These are phyloP conservation scores for Cucurbitaria berberidis DNA, from an alignment of 2,329 filamentous ascomycete species.

Conservation along the genomic window DNA sequence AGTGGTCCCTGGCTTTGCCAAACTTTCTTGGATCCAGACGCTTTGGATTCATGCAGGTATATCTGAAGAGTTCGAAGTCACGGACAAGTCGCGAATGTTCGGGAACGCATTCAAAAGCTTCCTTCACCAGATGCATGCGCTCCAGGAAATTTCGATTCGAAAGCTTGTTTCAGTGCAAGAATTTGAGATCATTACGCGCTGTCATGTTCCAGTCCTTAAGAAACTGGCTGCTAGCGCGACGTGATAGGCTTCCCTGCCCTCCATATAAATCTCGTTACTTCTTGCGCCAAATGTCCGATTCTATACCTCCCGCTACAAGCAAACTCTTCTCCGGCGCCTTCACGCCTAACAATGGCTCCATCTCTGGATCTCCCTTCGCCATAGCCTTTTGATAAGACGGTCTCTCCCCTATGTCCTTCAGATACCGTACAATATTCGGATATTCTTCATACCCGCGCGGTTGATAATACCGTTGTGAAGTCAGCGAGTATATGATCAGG, in stretches of 20 bases:
- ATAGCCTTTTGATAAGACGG: slow-evolving; percentile 54
- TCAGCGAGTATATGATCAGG: slow-evolving; percentile 66
- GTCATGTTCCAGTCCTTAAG: neutral
- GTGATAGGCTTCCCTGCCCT: no score
- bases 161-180: neutral
- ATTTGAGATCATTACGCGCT: neutral
- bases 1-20: neutral
- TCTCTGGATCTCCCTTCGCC: slow-evolving; percentile 57
- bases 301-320: slow-evolving; percentile 19
- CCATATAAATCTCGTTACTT: neutral
- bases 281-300: slow-evolving; percentile 25
- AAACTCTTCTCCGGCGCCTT: slow-evolving; percentile 22
- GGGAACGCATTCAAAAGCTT: neutral
- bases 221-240: neutral
- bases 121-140: neutral
- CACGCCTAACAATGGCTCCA: slow-evolving; percentile 38
- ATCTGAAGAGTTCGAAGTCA: neutral
- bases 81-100: neutral
- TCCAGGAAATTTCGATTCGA: neutral
- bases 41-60: neutral
- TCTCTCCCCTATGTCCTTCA: slow-evolving; percentile 20
- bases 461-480: slow-evolving; percentile 63
- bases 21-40: slow-evolving; percentile 1
- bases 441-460: slow-evolving; percentile 20
- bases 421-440: slow-evolving; percentile 24